Evolutionary conservation across 768 basidiomycete genomes (phyloP).

Genomic region (Obba rivulosa): DNA sequence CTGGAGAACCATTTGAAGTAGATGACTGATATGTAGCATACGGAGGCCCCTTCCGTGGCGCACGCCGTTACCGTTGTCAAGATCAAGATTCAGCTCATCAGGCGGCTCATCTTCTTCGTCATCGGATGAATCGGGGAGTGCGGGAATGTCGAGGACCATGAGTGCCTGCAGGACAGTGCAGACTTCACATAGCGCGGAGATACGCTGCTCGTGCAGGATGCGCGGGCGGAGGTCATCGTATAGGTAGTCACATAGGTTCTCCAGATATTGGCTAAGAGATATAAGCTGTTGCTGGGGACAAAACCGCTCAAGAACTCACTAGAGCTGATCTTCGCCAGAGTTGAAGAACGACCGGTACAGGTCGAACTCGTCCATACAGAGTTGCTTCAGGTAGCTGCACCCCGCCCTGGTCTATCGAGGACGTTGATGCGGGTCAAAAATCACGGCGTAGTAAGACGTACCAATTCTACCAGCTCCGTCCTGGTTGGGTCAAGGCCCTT

Average conservation of each 20-base stretch:
- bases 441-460: conserved; percentile 26
- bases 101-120: conserved; percentile 27
- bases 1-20: conserved; percentile 87
- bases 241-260: conserved; percentile 87
- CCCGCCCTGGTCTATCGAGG: conserved; percentile 76
- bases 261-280: conserved; percentile 71
- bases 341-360: conserved; percentile 84
- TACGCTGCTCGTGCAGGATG: conserved; percentile 86
- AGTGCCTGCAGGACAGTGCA: conserved; percentile 95
- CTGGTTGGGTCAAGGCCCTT: conserved; percentile 70
- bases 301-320: conserved; percentile 45
- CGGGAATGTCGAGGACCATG: conserved; percentile 83
- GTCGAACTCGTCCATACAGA: conserved; percentile 86
- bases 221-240: conserved; percentile 95
- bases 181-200: conserved; percentile 87
- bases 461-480: conserved; percentile 86
- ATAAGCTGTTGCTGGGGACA: not conserved
- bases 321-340: conserved; percentile 71
- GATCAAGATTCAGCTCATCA: conserved; percentile 36
- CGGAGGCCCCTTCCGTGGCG: conserved; percentile 36
- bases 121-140: conserved; percentile 29
- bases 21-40: conserved; percentile 69
- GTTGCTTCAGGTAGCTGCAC: conserved; percentile 87
- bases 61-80: conserved; percentile 26
- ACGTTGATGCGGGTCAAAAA: not conserved